phyloP scores from a whole-genome alignment of 306 rosid species.

The Quercus ilex region DNA sequence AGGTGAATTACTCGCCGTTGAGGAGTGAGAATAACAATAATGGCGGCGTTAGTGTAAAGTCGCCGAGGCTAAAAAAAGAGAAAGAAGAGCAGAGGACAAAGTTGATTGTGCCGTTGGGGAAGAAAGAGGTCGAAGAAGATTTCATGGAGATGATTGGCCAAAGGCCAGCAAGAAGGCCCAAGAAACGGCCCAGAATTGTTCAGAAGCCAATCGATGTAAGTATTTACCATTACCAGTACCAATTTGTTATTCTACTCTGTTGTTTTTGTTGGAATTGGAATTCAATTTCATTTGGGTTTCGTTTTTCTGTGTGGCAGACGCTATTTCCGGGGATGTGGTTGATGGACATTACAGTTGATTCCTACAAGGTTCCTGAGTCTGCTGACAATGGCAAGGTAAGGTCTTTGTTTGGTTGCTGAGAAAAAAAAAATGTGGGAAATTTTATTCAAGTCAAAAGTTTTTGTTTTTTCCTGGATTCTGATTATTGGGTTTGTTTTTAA shows the following conservation, averaged over 20 bases:
- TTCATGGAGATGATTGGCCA: constrained; percentile 54
- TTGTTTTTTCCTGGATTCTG: background rate
- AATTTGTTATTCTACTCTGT: background rate
- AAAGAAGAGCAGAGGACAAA: constrained; percentile 39
- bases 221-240: background rate
- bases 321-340: constrained; percentile 75
- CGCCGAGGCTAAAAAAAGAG: constrained; percentile 43
- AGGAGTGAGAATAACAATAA: constrained; percentile 32
- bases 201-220: constrained; percentile 72
- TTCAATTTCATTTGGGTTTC: background rate
- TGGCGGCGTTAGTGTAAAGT: constrained; percentile 27
- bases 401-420: background rate
- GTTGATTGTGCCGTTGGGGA: constrained; percentile 43
- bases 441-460: background rate
- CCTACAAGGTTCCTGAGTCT: constrained; percentile 60
- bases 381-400: constrained; percentile 62
- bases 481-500: background rate
- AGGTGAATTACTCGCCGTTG: constrained; percentile 40
- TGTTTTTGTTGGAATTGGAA: background rate
- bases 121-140: constrained; percentile 77
- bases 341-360: constrained; percentile 62
- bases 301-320: constrained; percentile 23
- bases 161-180: constrained; percentile 64
- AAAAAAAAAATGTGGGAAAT: background rate
- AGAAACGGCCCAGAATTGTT: constrained; percentile 49